Conservation (phyloP, 768 basidiomycete genomes). For the Clathrus columnatus region DNA sequence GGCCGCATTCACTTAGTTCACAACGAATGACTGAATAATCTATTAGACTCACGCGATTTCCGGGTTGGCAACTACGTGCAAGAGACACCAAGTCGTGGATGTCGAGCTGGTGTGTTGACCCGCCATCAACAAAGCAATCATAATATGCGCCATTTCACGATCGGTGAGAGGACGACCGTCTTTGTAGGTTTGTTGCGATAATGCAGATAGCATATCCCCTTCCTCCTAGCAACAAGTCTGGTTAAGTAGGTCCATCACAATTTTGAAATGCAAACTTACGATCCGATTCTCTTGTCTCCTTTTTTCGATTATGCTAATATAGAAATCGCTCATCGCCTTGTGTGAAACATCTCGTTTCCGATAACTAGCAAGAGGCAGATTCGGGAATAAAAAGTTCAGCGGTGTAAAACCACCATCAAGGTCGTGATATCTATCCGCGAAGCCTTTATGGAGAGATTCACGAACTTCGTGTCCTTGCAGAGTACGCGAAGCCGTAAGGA, state of each 20-base stretch:
- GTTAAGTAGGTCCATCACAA: not conserved
- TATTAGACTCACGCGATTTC: conserved; percentile 56
- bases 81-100: conserved; percentile 80
- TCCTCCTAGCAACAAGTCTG: conserved; percentile 41
- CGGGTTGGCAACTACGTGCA: conserved; percentile 73
- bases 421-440: conserved; percentile 77
- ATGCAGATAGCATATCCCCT: conserved; percentile 87
- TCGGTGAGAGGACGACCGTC: conserved; percentile 70
- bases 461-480: conserved; percentile 92
- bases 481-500: conserved; percentile 88
- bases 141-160: conserved; percentile 92
- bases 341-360: conserved; percentile 84
- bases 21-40: not conserved
- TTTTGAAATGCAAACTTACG: conserved; percentile 24
- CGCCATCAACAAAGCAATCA: conserved; percentile 99
- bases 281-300: conserved; percentile 43
- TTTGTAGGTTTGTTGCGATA: conserved; percentile 78
- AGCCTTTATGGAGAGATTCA: conserved; percentile 63
- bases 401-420: conserved; percentile 96
- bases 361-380: conserved; percentile 86
- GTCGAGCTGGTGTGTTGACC: conserved; percentile 98
- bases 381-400: conserved; percentile 91
- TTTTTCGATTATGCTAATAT: conserved; percentile 74
- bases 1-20: conserved; percentile 3
- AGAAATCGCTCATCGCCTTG: conserved; percentile 89